Base-by-base conservation (phyloP, 208 protist species). In the Trypanosoma scelopori region DNA sequence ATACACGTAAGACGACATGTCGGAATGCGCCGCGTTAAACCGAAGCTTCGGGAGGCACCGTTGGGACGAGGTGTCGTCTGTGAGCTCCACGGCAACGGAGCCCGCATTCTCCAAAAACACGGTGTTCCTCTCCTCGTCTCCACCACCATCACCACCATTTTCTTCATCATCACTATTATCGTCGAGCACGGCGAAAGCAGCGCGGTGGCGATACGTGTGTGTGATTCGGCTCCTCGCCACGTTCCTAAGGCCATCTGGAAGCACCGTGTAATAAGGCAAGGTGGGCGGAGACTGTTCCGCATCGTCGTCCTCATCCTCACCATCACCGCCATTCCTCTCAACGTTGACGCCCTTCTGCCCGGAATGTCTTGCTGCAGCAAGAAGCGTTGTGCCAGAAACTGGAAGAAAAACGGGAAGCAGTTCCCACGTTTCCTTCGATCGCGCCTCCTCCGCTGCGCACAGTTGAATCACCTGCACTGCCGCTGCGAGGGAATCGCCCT, bases 191-290 rank as follows among this genome's bases (percentile, higher is more conserved):
- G 65, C 71, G 9, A 51, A 68, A 3, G 84, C 75, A 47, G 79
- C 74, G 27, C 82, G 85, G 7, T 51, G 58, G 18, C 63, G 55
- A 49, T 84, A 91, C 50, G 85, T 87, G 66, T 71, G 55, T 22
- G 65, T 63, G 13, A 91, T 91, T 23, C 46, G n/a, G 2, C 86
- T 59, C 45, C 69, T 57, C 2, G 67, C 65, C 5, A 76, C 66
- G 1, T 48, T 55, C 1, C 69, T 69, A 22, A 87, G 76, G 30
- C 76, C 81, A 42, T 63, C 9, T 16, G 50, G 53, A 30, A 59
- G 52, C 45, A 70, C 45, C 5, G 53, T 66, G 51, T 57, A 59
- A 39, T 51, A 64, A 55, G 25, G 61, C 27, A 46, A 42, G 9
- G 51, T 16, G 1, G 51, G n/a, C 6, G 1, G 15, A 41, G 12